Base-by-base conservation (phyloP, 805 yeast genomes). In the Naumovozyma baii region DNA sequence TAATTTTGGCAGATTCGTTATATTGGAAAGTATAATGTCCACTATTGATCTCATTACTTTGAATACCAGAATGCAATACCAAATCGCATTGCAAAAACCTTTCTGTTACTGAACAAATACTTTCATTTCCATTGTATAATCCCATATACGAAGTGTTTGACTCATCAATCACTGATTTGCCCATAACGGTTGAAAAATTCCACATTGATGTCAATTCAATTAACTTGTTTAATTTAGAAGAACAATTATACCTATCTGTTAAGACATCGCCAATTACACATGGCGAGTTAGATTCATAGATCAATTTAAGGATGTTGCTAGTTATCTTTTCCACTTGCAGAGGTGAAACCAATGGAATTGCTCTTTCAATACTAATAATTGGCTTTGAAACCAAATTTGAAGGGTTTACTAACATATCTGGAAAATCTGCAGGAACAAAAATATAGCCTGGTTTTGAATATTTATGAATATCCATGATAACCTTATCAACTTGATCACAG, bases 371-470 rank as follows among this genome's bases (percentile, higher is more conserved):
- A 17, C 34, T 34, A 33, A 55, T 47, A 7, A 28, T 34, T 31
- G 58, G 54, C 17, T 10, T 41, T 3, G 30, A 22, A 10, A 48
- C 14, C 25, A 57, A 42, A 37, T 54, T 53, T 19, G 28, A 39
- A 12, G 41, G 33, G 30, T 44, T 35, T 4, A 59, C 60, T 20
- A 48, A 29, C 44, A 43, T 48, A 31, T 77, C 75, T 8, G 76
- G 73, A 47, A 83, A 58, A 55, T 87, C 88, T 33, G 73, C 64
- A 1, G 96, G 96, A 35, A 88, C 58, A 55, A 76, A 84, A 36
- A 87, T 57, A 52, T 82, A 87, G 13, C 94, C 96, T 0, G 96
- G 96, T 56, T 79, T 76, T 30, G 80, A 76, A 34, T 72, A 67
- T 30, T 58, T 64, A 47, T 75, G 63, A 19, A 84, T 75, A 14